phyloP scores from a whole-genome alignment of 768 basidiomycete species.

The Phylloporus scabripes region DNA sequence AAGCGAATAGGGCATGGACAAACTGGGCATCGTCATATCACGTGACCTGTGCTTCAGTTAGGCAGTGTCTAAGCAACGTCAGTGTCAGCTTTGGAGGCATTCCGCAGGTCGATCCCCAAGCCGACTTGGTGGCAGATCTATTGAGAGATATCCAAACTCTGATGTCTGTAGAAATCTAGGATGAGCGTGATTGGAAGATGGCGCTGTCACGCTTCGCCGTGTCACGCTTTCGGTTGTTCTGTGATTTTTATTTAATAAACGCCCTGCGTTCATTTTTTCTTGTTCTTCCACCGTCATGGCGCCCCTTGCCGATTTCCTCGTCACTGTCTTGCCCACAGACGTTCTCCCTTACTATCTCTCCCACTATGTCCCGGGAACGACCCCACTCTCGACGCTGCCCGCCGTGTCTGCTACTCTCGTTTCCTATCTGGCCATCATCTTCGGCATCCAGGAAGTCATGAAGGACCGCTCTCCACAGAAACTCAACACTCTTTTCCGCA shows the following conservation, averaged over 20 bases:
- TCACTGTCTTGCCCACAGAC: constrained; percentile 50
- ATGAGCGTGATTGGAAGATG: neutral
- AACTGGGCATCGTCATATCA: constrained; percentile 27
- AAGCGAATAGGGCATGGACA: constrained; percentile 29
- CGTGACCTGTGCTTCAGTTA: constrained; percentile 14
- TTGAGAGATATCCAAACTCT: neutral
- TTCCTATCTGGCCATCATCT: constrained; percentile 84
- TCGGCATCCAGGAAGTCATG: constrained; percentile 81
- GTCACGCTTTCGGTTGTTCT: constrained; percentile 27
- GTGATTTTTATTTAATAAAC: constrained; percentile 18
- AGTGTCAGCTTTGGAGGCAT: no score
- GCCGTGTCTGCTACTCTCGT: constrained; percentile 65
- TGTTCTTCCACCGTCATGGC: constrained; percentile 46
- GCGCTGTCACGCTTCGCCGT: constrained; percentile 8
- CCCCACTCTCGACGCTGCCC: constrained; percentile 56
- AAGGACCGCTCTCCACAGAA: constrained; percentile 65
- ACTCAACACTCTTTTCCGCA: constrained; percentile 79
- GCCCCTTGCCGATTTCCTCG: constrained; percentile 67
- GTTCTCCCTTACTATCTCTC: constrained; percentile 32
- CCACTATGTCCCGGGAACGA: constrained; percentile 50
- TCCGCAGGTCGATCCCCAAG: neutral
- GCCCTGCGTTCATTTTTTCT: constrained; percentile 15
- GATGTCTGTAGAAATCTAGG: neutral
- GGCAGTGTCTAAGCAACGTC: no score
- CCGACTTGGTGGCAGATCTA: no score